Evolutionary conservation across 768 basidiomycete genomes (phyloP).

Genomic region (Tubosaeta sp.): DNA sequence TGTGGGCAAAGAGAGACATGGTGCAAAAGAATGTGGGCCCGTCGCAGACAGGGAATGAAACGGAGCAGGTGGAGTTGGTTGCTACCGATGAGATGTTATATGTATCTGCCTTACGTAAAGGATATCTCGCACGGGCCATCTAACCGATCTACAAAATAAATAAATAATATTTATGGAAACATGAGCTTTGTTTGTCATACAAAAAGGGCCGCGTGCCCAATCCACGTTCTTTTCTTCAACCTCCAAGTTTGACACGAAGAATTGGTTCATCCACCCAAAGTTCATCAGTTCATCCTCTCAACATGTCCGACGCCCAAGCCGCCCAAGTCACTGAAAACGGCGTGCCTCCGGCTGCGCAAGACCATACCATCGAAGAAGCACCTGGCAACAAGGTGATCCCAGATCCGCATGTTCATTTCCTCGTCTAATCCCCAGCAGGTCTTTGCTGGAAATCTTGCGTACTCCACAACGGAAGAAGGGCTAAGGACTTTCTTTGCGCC

Average conservation of each 20-base stretch:
- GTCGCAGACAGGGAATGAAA: conserved; percentile 11
- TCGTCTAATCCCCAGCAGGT: conserved; percentile 46
- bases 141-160: conserved; percentile 3
- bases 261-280: conserved; percentile 72
- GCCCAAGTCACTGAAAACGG: conserved; percentile 79
- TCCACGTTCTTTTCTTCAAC: conserved; percentile 53
- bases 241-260: conserved; percentile 80
- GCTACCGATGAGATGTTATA: background rate
- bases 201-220: conserved; percentile 35
- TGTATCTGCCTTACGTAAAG: conserved; percentile 17
- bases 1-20: conserved; percentile 25
- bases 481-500: conserved; percentile 92
- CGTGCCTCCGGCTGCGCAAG: conserved; percentile 77
- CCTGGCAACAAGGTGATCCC: conserved; percentile 71
- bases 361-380: conserved; percentile 59
- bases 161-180: conserved; percentile 39
- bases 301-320: conserved; percentile 91
- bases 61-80: background rate
- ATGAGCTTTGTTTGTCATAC: conserved; percentile 28
- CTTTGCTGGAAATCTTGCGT: conserved; percentile 95
- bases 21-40: conserved; percentile 16
- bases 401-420: conserved; percentile 18
- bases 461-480: conserved; percentile 90
- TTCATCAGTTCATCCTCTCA: conserved; percentile 54
- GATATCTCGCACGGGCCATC: conserved; percentile 17